Conservation (phyloP, 176 grass and related monocot genomes). For the sorghum (Sorghum bicolor) region Sorghum_bicolor_NCBIv3 NC_012872.2:51703501-51704000, state of each 20-base stretch:
- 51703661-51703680: not conserved
- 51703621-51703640: not conserved
- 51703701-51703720: not conserved
- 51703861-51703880: not conserved
- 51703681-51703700: conserved; percentile 5
- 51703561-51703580: not conserved
- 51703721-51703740: not conserved
- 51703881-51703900: not conserved
- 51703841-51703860: not conserved
- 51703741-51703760: not conserved
- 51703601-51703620: not conserved
- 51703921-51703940: not conserved
- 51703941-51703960: conserved; percentile 53
- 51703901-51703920: not conserved
- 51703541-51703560: conserved; percentile 17
- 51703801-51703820: not conserved
- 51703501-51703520: not conserved
- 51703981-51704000: conserved; percentile 50
- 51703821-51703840: not conserved
- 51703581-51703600: not conserved
- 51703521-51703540: not conserved
- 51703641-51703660: not conserved
- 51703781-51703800: not conserved
- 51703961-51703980: conserved; percentile 46
- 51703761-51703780: not conserved